Evolutionary conservation across 1,284 basidiomycete genomes (phyloP).

Genomic region (Ustilago bromivora): DNA sequence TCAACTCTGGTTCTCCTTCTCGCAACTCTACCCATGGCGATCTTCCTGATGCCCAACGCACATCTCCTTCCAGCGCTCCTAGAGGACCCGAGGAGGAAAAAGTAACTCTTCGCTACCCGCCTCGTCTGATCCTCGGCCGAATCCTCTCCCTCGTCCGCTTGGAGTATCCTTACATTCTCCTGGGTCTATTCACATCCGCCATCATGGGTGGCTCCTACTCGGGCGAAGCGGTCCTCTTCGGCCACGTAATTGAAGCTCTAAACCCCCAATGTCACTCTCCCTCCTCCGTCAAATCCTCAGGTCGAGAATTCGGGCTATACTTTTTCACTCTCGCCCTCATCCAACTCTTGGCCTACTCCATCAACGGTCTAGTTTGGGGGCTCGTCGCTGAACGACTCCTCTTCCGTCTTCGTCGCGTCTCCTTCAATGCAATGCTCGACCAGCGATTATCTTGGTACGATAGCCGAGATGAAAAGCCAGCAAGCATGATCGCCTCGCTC

Average conservation of each 20-base stretch:
- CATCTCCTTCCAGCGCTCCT: slow-evolving; percentile 6
- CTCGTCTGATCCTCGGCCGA: slow-evolving; percentile 36
- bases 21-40: slow-evolving; percentile 7
- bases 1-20: slow-evolving; percentile 14
- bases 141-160: slow-evolving; percentile 41
- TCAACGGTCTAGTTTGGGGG: slow-evolving; percentile 59
- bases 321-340: slow-evolving; percentile 62
- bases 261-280: slow-evolving; percentile 60
- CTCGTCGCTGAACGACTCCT: slow-evolving; percentile 59
- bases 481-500: slow-evolving; percentile 55
- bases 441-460: slow-evolving; percentile 58
- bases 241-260: slow-evolving; percentile 62
- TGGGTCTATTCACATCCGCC: slow-evolving; percentile 51
- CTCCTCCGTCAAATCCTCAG: slow-evolving; percentile 36
- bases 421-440: slow-evolving; percentile 52
- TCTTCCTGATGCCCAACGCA: not conserved
- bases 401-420: slow-evolving; percentile 50
- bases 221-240: slow-evolving; percentile 62
- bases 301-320: slow-evolving; percentile 53
- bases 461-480: slow-evolving; percentile 37
- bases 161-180: slow-evolving; percentile 51
- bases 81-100: slow-evolving; percentile 2
- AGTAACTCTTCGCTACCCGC: slow-evolving; percentile 14
- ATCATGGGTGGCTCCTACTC: slow-evolving; percentile 62
- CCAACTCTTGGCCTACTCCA: slow-evolving; percentile 56